A percentile compares a stretch with the other conserved stretches of the same genome.
phyloP scores from a whole-genome alignment of 2,329 filamentous ascomycete genomes.

The Coniella vitis region DNA sequence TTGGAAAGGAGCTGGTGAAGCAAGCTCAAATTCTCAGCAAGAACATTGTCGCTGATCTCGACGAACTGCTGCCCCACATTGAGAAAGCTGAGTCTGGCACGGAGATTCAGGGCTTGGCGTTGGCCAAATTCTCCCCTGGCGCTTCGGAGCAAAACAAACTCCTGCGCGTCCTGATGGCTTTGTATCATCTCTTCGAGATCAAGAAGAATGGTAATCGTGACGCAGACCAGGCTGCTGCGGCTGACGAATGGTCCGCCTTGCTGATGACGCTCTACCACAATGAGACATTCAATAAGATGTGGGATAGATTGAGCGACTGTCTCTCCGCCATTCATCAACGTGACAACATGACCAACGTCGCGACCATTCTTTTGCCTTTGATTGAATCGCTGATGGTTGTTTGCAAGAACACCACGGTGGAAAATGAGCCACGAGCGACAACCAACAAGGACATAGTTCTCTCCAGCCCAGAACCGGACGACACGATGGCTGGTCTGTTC shows the following conservation, averaged over 20 bases:
- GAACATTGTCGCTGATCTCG: conserved; percentile 76
- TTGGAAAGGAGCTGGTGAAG: conserved; percentile 85
- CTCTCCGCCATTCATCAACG: conserved; percentile 81
- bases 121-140: conserved; percentile 91
- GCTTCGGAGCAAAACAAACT: conserved; percentile 97
- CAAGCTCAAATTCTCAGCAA: conserved; percentile 82
- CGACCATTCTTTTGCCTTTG: conserved; percentile 86
- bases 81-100: conserved; percentile 80
- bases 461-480: conserved; percentile 71
- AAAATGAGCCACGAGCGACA: conserved; percentile 49
- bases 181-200: conserved; percentile 91
- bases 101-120: conserved; percentile 88
- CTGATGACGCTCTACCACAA: conserved; percentile 86
- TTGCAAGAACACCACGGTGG: conserved; percentile 90
- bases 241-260: conserved; percentile 68
- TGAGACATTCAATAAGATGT: conserved; percentile 80
- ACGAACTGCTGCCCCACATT: conserved; percentile 80
- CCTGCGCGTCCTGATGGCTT: conserved; percentile 80
- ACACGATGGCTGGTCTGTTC: conserved; percentile 81
- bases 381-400: conserved; percentile 99
- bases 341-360: conserved; percentile 94
- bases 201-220: conserved; percentile 42
- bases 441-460: conserved; percentile 61
- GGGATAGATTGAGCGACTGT: conserved; percentile 87
- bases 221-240: conserved; percentile 14